Evolutionary conservation across 2,329 filamentous ascomycete genomes (phyloP).

Genomic region (Fusarium oligoseptatum): DNA sequence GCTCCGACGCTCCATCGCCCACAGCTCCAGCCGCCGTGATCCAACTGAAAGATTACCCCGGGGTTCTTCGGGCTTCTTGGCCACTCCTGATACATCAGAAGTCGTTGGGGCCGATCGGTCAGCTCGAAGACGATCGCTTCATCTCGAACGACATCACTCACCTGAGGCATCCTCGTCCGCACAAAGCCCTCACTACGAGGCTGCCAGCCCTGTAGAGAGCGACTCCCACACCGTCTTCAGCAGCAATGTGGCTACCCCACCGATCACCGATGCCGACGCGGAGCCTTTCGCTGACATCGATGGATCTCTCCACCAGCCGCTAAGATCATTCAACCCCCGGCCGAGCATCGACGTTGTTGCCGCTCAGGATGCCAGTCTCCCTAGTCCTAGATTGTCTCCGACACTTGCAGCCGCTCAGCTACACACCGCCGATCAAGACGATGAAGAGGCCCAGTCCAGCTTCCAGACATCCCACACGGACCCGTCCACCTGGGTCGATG

Average conservation of each 20-base stretch:
- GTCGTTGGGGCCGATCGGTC: slow-evolving; percentile 52
- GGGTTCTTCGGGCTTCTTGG: slow-evolving; percentile 55
- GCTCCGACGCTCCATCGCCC: slow-evolving; percentile 51
- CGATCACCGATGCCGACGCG: slow-evolving; percentile 78
- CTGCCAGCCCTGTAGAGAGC: slow-evolving; percentile 65
- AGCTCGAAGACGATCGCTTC: slow-evolving; percentile 56
- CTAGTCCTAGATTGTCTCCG: slow-evolving; percentile 93
- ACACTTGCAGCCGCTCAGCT: slow-evolving; percentile 80
- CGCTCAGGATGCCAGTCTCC: slow-evolving; percentile 90
- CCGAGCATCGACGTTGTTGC: slow-evolving; percentile 76
- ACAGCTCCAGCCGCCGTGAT: slow-evolving; percentile 45
- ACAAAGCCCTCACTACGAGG: slow-evolving; percentile 58
- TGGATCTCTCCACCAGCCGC: slow-evolving; percentile 61
- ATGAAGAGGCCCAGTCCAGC: slow-evolving; percentile 54
- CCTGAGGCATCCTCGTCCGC: slow-evolving; percentile 59
- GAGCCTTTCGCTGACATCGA: slow-evolving; percentile 69
- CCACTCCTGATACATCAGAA: slow-evolving; percentile 72
- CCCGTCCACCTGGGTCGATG: slow-evolving; percentile 54
- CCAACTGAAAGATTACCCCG: slow-evolving; percentile 42
- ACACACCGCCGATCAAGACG: slow-evolving; percentile 60
- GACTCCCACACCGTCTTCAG: slow-evolving; percentile 72
- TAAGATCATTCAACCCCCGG: slow-evolving; percentile 62
- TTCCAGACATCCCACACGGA: slow-evolving; percentile 50
- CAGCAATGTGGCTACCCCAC: slow-evolving; percentile 78
- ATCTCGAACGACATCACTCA: slow-evolving; percentile 59